A percentile compares a stretch with the other conserved stretches of the same genome.
phyloP scores from a whole-genome alignment of 2,329 filamentous ascomycete genomes.

The Acrocalymma vagum region DNA sequence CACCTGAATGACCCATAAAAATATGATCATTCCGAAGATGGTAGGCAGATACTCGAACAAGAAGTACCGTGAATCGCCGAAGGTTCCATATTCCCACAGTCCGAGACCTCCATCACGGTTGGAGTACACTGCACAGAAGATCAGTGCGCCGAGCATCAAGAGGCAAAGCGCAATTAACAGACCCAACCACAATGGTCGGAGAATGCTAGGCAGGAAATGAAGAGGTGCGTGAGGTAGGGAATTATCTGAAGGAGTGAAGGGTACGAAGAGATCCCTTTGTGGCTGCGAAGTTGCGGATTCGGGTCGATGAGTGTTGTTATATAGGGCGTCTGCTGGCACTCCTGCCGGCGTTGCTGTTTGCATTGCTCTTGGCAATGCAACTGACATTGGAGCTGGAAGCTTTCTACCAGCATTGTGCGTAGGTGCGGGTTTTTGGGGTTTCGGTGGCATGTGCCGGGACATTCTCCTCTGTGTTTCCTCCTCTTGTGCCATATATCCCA shows the following conservation, averaged over 20 bases:
- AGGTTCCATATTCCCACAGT: constrained; percentile 72
- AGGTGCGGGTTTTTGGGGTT: constrained; percentile 21
- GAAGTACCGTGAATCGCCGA: constrained; percentile 81
- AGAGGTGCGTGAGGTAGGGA: constrained; percentile 58
- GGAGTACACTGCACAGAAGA: constrained; percentile 68
- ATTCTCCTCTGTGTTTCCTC: constrained; percentile 37
- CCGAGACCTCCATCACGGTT: constrained; percentile 62
- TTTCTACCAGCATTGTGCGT: constrained; percentile 11
- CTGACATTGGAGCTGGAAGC: constrained; percentile 11
- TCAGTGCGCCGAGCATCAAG: constrained; percentile 75
- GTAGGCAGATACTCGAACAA: constrained; percentile 87
- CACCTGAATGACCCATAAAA: constrained; percentile 81
- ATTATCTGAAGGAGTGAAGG: no score
- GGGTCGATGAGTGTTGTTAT: constrained; percentile 6
- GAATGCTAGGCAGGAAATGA: constrained; percentile 74
- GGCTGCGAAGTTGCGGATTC: constrained; percentile 15
- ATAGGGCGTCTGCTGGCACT: constrained; percentile 9
- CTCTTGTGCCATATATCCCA: constrained; percentile 47
- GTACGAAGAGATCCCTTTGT: constrained; percentile 55
- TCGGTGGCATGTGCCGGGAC: constrained; percentile 33
- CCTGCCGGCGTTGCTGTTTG: constrained; percentile 13
- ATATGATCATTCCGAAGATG: constrained; percentile 73
- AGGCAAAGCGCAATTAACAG: constrained; percentile 69
- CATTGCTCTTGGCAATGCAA: constrained; percentile 11
- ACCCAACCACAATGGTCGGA: constrained; percentile 72